phyloP scores from a whole-genome alignment of 306 rosid species.

The Geum urbanum region DNA sequence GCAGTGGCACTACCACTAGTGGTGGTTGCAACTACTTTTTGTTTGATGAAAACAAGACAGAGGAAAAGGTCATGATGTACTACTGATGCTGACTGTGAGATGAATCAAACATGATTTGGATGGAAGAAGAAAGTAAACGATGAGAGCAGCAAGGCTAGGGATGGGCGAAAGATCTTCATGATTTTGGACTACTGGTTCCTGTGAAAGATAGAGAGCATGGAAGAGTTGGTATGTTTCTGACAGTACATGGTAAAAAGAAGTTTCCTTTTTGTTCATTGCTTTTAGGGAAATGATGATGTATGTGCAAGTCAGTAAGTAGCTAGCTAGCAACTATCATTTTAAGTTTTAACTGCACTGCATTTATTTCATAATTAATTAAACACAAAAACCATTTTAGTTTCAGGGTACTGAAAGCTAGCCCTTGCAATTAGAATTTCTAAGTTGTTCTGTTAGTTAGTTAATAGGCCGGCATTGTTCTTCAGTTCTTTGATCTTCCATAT shows the following conservation, averaged over 20 bases:
- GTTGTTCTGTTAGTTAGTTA: background rate
- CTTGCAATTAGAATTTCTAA: background rate
- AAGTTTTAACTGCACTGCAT: slow-evolving; percentile 20
- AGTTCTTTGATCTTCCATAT: background rate
- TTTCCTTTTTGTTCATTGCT: slow-evolving; percentile 26
- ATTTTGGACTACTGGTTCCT: slow-evolving; percentile 24
- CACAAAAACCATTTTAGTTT: background rate
- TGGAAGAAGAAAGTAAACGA: background rate
- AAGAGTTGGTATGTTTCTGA: slow-evolving; percentile 14
- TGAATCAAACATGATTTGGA: slow-evolving; percentile 37
- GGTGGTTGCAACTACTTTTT: slow-evolving; percentile 43
- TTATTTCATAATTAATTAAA: background rate
- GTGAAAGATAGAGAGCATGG: slow-evolving; percentile 6
- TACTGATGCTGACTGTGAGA: slow-evolving; percentile 47
- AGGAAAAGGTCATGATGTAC: slow-evolving; percentile 43
- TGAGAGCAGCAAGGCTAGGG: background rate
- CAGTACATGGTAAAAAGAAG: slow-evolving; percentile 23
- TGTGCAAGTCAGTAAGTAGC: background rate
- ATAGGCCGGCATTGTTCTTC: background rate
- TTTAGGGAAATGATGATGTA: slow-evolving; percentile 37
- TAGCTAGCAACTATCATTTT: slow-evolving; percentile 14
- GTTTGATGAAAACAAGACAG: slow-evolving; percentile 60
- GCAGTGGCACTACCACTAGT: slow-evolving; percentile 19
- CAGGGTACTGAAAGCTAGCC: slow-evolving; percentile 7
- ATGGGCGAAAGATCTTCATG: slow-evolving; percentile 20